Percentiles rank a stretch among this genome's conserved stretches.
phyloP scores from a whole-genome alignment of 2,329 filamentous ascomycete genomes.

The Zopfia rhizophila region DNA sequence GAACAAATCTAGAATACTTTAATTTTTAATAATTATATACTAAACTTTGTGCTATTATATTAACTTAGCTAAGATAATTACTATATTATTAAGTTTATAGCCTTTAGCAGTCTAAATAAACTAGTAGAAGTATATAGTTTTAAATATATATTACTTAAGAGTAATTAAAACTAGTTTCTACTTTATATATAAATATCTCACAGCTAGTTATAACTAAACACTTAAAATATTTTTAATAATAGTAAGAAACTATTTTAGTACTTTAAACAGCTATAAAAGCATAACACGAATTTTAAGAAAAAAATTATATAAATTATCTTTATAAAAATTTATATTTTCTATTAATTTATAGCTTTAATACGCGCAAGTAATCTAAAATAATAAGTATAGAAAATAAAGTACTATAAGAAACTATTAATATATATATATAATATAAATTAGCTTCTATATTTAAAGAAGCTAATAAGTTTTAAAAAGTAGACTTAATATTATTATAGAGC shows the following conservation, averaged over 20 bases:
- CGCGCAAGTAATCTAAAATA: too few relatives aligned
- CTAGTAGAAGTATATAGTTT: too few relatives aligned
- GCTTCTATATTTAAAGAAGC: too few relatives aligned
- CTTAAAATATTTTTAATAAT: conserved; percentile 7
- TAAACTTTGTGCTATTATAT: conserved; percentile 6
- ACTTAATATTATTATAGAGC: too few relatives aligned
- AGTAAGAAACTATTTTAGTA: conserved; percentile 6
- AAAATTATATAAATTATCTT: conserved; percentile 8
- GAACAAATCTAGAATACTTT: conserved; percentile 2
- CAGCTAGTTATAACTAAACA: too few relatives aligned
- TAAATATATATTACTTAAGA: conserved; percentile 3
- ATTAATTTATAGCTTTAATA: too few relatives aligned
- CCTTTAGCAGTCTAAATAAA: not conserved
- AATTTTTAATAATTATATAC: conserved; percentile 7
- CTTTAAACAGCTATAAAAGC: conserved; percentile 3
- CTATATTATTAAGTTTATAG: conserved; percentile 4
- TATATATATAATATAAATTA: too few relatives aligned
- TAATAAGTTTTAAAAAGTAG: too few relatives aligned
- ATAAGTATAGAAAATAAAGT: too few relatives aligned
- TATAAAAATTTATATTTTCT: conserved; percentile 10
- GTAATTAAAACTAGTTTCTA: conserved; percentile 13
- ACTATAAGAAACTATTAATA: too few relatives aligned
- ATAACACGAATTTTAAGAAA: conserved; percentile 9
- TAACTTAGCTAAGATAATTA: conserved; percentile 5
- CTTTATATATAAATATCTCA: conserved; percentile 16